These are phyloP conservation scores for Funneliformis geosporum DNA, from an alignment of 192 early-diverging fungal species.

Conservation along the genomic window DNA sequence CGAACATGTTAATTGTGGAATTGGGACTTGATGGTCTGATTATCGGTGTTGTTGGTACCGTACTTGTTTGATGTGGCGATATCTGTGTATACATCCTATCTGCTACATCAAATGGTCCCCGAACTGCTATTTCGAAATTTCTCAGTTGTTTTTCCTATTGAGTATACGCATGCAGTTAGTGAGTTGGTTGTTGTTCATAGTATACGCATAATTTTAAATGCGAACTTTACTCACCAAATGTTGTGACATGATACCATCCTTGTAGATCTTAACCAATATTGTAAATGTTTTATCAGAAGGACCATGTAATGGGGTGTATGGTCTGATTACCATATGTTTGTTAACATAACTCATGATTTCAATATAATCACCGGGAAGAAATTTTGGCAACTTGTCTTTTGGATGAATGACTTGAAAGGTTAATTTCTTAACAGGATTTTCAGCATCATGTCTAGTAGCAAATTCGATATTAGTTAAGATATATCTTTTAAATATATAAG, in stretches of 20 bases:
- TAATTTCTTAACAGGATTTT: conserved; percentile 14
- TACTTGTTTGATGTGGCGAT: not conserved
- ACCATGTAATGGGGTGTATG: conserved; percentile 17
- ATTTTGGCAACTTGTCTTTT: conserved; percentile 8
- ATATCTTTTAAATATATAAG: conserved; percentile 24
- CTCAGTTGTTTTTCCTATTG: conserved; percentile 17
- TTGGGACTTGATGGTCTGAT: not conserved
- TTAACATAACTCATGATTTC: conserved; percentile 25
- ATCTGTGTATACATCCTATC: not conserved
- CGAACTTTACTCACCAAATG: not conserved
- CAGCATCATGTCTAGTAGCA: not conserved
- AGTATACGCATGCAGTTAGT: not conserved
- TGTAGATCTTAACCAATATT: conserved; percentile 15
- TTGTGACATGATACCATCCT: conserved; percentile 12
- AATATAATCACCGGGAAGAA: conserved; percentile 30
- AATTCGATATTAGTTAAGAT: conserved; percentile 17
- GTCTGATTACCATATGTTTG: conserved; percentile 11
- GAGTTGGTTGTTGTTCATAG: not conserved
- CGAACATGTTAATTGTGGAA: not conserved
- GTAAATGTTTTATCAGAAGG: not conserved
- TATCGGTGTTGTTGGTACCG: not conserved
- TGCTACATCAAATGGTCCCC: conserved; percentile 30
- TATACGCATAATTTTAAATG: not conserved
- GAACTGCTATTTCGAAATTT: conserved; percentile 16
- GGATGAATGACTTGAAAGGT: conserved; percentile 22